Base-by-base conservation (phyloP, 768 basidiomycete species). In the Gloeophyllum trabeum region DNA sequence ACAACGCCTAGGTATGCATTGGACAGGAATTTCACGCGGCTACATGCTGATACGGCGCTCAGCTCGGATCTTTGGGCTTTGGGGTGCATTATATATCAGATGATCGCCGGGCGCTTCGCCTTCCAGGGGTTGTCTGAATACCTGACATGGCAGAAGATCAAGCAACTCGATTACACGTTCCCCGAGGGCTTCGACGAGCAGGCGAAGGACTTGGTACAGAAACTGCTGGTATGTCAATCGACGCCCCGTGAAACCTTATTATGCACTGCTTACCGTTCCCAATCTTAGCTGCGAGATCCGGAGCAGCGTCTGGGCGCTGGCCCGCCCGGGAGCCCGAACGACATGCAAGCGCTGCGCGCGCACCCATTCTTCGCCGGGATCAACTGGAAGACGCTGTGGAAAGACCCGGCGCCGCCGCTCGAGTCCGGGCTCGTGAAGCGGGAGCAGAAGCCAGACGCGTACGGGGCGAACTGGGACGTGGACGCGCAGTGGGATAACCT, bases 61-160 rank as follows among this genome's bases (percentile, higher is more conserved):
- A 93, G 91, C 47, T 88, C 93, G 30, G 96, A 98, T 60, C 70
- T 91, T 6, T 99, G 94, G 94, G 88, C 92, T 4, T 70, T 96
- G 20, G 96, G 92, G 2, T 97, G 94, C 61, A 81, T 97, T 35
- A 61, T 98, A 18, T 98, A 78, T 61, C 93, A 97, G 59, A 82
- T 97, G 70, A 79, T 97, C 40, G 76, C 84, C 10, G 94, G 93
- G 28, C 76, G 76, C 32, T 93, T 93, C 50, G 87, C 92, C 2
- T 99, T 99, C 66, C 76, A 86, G 48, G 92, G 84, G 3, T 67
- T 80, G 4, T 91, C 92, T 0, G 90, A 97, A 46, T 97, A 93
- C 55, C 75, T 96, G 45, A 96, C 86, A 24, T 93, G 91, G 75
- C 83, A 96, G 55, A 91, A 90, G 64, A 88, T 98, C 62, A 85